A percentile compares a stretch with the other conserved stretches of the same genome.
phyloP scores from a whole-genome alignment of 1,284 basidiomycete species.

The Singerocomus inundabilis region DNA sequence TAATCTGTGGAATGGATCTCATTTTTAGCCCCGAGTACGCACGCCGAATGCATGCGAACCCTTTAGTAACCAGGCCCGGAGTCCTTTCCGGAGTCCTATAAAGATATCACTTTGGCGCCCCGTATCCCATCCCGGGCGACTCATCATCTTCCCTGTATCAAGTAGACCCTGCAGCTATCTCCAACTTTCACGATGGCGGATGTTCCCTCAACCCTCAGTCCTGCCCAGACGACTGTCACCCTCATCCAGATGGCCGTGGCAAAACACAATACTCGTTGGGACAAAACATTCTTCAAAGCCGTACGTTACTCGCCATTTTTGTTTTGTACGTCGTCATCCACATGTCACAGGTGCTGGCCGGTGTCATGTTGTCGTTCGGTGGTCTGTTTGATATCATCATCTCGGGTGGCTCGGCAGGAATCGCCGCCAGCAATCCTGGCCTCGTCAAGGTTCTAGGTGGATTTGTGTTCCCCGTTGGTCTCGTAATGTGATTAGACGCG shows the following conservation, averaged over 20 bases:
- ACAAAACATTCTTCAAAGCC: slow-evolving; percentile 63
- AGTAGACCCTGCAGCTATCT: not conserved
- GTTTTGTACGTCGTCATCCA: not conserved
- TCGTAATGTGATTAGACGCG: slow-evolving; percentile 55
- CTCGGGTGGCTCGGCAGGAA: slow-evolving; percentile 53
- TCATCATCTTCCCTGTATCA: slow-evolving; percentile 2
- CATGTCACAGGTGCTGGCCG: slow-evolving; percentile 54
- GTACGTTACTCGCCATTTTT: slow-evolving; percentile 39
- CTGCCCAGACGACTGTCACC: slow-evolving; percentile 54
- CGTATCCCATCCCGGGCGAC: not conserved
- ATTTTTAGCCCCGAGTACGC: not conserved
- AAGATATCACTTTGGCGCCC: slow-evolving; percentile 10
- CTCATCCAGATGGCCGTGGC: slow-evolving; percentile 56
- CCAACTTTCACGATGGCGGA: slow-evolving; percentile 19
- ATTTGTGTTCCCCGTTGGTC: slow-evolving; percentile 71
- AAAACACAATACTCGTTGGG: slow-evolving; percentile 63
- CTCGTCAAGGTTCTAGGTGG: slow-evolving; percentile 64
- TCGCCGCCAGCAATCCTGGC: slow-evolving; percentile 58
- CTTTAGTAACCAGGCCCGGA: slow-evolving; percentile 10
- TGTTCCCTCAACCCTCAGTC: slow-evolving; percentile 55
- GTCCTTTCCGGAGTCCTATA: slow-evolving; percentile 15
- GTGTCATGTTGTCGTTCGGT: slow-evolving; percentile 70
- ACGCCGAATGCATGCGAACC: not conserved
- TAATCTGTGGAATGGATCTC: slow-evolving; percentile 7
- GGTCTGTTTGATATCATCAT: slow-evolving; percentile 63